Evolutionary conservation across 306 rosid genomes (phyloP).

Genomic region (Malus orientalis): DNA sequence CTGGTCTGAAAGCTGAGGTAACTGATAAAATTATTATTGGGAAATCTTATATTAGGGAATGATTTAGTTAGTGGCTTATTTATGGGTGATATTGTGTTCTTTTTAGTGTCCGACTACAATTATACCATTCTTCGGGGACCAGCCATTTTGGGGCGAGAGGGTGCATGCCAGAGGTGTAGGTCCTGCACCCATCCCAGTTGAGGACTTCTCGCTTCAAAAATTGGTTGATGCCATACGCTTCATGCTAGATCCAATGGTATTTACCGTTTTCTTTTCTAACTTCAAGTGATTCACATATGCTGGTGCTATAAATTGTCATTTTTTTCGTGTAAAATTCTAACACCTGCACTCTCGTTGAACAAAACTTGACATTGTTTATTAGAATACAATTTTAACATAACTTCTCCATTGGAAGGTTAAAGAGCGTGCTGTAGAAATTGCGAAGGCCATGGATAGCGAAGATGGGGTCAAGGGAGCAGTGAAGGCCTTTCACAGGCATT

Average conservation of each 20-base stretch:
- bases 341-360: background rate
- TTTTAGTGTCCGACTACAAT: conserved; percentile 83
- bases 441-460: conserved; percentile 69
- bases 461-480: conserved; percentile 81
- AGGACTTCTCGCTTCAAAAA: conserved; percentile 53
- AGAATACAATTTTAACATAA: too few relatives aligned
- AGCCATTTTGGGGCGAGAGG: conserved; percentile 91
- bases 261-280: background rate
- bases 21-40: background rate
- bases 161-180: conserved; percentile 85
- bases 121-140: conserved; percentile 94
- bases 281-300: background rate
- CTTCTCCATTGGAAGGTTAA: conserved; percentile 41
- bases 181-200: conserved; percentile 75
- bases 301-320: background rate
- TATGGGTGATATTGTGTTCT: conserved; percentile 4
- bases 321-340: too few relatives aligned
- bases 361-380: too few relatives aligned
- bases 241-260: conserved; percentile 85
- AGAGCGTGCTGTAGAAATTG: conserved; percentile 47
- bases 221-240: conserved; percentile 65
- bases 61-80: background rate
- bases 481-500: conserved; percentile 72
- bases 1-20: conserved; percentile 95
- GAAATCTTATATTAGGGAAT: background rate